Conservation (phyloP, 2,329 filamentous ascomycete genomes). For the Tolypocladium pustulatum region DNA sequence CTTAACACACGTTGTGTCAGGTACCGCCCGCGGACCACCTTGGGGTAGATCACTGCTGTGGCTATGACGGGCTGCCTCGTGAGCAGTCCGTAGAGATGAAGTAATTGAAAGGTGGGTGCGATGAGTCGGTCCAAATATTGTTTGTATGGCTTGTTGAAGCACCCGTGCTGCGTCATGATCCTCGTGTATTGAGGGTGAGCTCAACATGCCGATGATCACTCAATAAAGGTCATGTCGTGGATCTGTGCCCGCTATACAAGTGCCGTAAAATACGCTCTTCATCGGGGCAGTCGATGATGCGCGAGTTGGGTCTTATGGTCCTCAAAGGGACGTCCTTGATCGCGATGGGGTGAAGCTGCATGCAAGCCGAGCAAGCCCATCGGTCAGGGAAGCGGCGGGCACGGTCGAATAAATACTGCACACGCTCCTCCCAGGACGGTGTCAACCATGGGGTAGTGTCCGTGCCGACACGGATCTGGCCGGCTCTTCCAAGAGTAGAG, state of each 20-base stretch:
- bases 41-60: not conserved
- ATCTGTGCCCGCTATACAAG: not conserved
- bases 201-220: not conserved
- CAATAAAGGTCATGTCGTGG: not conserved
- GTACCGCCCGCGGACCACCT: not conserved
- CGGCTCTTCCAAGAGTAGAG: not conserved
- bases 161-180: not conserved
- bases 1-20: not conserved
- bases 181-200: not conserved
- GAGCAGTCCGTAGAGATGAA: not conserved
- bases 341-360: not conserved
- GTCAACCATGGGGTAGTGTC: too few species aligned
- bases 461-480: not conserved
- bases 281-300: not conserved
- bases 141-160: not conserved
- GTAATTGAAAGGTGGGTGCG: not conserved
- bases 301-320: not conserved
- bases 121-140: not conserved
- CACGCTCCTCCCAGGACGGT: too few species aligned
- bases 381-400: not conserved
- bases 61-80: not conserved
- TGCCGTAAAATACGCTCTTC: not conserved
- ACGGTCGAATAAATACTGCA: not conserved
- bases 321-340: not conserved
- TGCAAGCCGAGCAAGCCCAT: not conserved